Conservation (phyloP, 345 rosid species). For the Populus alba region DNA sequence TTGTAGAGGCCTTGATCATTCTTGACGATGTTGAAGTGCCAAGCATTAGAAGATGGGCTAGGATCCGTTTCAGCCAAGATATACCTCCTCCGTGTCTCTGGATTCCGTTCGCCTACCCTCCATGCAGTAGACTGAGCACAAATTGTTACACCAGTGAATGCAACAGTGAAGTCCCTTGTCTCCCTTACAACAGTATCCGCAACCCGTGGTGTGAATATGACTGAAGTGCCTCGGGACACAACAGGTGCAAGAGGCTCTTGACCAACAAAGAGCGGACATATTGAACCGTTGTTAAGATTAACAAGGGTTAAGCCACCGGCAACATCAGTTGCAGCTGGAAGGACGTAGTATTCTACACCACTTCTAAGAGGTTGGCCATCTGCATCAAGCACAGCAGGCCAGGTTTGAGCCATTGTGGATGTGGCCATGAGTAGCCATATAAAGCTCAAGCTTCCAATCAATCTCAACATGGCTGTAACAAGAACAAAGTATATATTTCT, state of each 20-base stretch:
- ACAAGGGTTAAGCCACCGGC: slow-evolving; percentile 14
- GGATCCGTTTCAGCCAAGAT: not conserved
- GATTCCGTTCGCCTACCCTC: slow-evolving; percentile 11
- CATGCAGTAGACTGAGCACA: slow-evolving; percentile 9
- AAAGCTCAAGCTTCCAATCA: not conserved
- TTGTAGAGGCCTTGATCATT: slow-evolving; percentile 2
- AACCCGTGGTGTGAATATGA: not conserved
- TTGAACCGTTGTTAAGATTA: not conserved
- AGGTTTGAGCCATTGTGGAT: slow-evolving; percentile 2
- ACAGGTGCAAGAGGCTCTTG: slow-evolving; percentile 3
- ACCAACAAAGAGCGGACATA: slow-evolving; percentile 3
- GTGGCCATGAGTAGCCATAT: not conserved
- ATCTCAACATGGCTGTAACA: not conserved
- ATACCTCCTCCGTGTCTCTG: slow-evolving; percentile 12
- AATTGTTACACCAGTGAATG: not conserved
- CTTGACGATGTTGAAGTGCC: slow-evolving; percentile 11
- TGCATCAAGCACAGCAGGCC: slow-evolving; percentile 1
- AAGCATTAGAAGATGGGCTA: not conserved
- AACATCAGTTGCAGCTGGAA: slow-evolving; percentile 13
- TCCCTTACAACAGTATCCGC: slow-evolving; percentile 1
- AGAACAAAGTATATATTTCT: too few species aligned
- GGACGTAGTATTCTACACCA: slow-evolving; percentile 2
- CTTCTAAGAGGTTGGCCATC: not conserved
- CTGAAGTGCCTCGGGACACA: not conserved
- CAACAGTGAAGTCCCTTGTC: not conserved